Evolutionary conservation across 1,139 yeast species (phyloP).

Genomic region (Yarrowia galli): DNA sequence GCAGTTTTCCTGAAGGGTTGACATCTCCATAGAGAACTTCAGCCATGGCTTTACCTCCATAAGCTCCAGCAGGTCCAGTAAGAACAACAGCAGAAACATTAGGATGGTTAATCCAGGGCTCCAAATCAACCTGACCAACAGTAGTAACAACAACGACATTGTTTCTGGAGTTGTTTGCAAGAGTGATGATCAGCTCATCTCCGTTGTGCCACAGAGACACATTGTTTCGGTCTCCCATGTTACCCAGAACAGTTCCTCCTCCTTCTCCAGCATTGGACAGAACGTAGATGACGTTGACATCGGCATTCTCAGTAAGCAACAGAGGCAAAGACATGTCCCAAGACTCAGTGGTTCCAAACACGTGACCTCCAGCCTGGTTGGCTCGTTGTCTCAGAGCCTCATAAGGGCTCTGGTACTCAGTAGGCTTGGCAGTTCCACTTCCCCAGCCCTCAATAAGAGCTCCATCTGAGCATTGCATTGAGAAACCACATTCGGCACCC

Average conservation of each 20-base stretch:
- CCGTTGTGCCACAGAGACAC: conserved; percentile 21
- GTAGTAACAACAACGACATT: conserved; percentile 8
- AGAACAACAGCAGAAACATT: conserved; percentile 11
- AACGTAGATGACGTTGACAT: conserved; percentile 17
- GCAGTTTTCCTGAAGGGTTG: conserved; percentile 9
- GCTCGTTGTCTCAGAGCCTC: conserved; percentile 45
- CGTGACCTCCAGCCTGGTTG: conserved; percentile 43
- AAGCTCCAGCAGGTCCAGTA: conserved; percentile 9
- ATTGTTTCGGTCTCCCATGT: conserved; percentile 19
- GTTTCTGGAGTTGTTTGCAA: neutral
- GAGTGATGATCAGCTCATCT: conserved; percentile 3
- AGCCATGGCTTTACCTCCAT: conserved; percentile 18
- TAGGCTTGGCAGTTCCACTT: conserved; percentile 60
- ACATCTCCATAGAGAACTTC: conserved; percentile 7
- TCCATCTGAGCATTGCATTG: conserved; percentile 47
- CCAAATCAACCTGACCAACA: conserved; percentile 10
- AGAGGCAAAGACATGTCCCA: conserved; percentile 6
- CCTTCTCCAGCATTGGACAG: conserved; percentile 12
- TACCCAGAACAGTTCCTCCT: neutral
- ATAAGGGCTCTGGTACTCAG: conserved; percentile 62
- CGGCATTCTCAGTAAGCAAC: neutral
- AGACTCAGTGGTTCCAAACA: conserved; percentile 12
- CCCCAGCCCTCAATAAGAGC: conserved; percentile 54
- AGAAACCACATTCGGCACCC: conserved; percentile 53
- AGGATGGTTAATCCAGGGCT: conserved; percentile 17